Evolutionary conservation across 768 basidiomycete species (phyloP).

Genomic region (Phylloporus sp.): DNA sequence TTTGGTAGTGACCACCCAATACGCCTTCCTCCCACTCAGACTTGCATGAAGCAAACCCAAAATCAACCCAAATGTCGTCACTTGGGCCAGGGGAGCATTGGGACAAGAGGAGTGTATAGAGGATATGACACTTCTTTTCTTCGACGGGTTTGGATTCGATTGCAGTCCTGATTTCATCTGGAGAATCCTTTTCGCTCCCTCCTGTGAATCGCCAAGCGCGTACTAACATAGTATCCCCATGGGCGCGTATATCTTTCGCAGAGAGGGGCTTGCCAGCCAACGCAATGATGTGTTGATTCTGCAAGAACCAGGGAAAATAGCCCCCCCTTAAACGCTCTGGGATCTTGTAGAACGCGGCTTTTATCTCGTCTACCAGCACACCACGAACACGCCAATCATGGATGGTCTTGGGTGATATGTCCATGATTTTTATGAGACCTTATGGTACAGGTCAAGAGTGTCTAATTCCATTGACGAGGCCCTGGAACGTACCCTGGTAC

Average conservation of each 20-base stretch:
- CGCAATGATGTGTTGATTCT: constrained; percentile 31
- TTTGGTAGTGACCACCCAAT: neutral
- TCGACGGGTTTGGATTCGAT: neutral
- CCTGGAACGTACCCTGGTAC: constrained; percentile 18
- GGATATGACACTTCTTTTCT: neutral
- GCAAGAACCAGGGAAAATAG: constrained; percentile 36
- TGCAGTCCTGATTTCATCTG: neutral
- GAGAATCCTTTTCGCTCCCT: constrained; percentile 3
- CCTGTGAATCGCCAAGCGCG: constrained; percentile 8
- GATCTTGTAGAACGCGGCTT: constrained; percentile 21
- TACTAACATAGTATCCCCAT: neutral
- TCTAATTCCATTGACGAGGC: neutral
- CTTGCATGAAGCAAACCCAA: constrained; percentile 19
- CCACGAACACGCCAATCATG: constrained; percentile 33
- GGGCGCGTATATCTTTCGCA: neutral
- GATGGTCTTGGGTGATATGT: constrained; percentile 25
- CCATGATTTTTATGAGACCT: constrained; percentile 24
- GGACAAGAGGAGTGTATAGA: constrained; percentile 3
- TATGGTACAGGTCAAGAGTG: neutral
- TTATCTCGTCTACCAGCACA: constrained; percentile 34
- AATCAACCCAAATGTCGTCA: constrained; percentile 9
- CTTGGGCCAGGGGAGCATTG: neutral
- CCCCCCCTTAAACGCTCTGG: constrained; percentile 23
- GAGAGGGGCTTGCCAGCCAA: constrained; percentile 4
- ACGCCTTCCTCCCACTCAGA: constrained; percentile 7